These are phyloP conservation scores for Rhynchosporium secalis DNA, from an alignment of 2,329 filamentous ascomycete species.

Conservation along the genomic window DNA sequence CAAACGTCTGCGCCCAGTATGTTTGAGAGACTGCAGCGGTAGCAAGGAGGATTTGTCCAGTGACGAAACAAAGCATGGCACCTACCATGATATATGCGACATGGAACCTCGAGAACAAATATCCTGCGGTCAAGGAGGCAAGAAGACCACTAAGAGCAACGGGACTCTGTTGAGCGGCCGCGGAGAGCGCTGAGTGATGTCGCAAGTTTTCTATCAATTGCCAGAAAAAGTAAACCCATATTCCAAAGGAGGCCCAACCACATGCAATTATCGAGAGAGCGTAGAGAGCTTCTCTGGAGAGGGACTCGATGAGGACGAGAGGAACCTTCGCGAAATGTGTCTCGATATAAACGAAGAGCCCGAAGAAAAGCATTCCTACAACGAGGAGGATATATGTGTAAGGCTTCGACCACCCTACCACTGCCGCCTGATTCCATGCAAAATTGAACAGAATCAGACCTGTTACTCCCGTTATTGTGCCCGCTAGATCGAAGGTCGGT, in stretches of 20 bases:
- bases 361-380: constrained; percentile 53
- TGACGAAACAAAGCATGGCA: constrained; percentile 16
- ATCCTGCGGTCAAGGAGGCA: constrained; percentile 28
- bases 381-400: constrained; percentile 28
- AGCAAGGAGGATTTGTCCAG: constrained; percentile 17
- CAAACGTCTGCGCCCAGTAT: constrained; percentile 65
- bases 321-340: constrained; percentile 47
- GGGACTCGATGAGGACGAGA: constrained; percentile 55
- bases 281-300: constrained; percentile 18
- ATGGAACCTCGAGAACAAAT: constrained; percentile 13
- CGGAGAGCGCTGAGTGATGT: constrained; percentile 33
- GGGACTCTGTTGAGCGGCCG: constrained; percentile 34
- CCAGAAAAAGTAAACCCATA: constrained; percentile 22
- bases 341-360: constrained; percentile 55
- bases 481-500: constrained; percentile 44
- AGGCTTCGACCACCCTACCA: constrained; percentile 26
- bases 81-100: constrained; percentile 19
- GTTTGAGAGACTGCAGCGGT: constrained; percentile 35
- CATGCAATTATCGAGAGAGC: constrained; percentile 21
- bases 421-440: constrained; percentile 47
- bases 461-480: constrained; percentile 48
- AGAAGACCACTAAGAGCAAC: constrained; percentile 31
- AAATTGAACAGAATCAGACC: constrained; percentile 56
- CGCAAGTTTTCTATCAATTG: constrained; percentile 28
- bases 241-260: constrained; percentile 22